These are phyloP conservation scores for Kwoniella newhampshirensis DNA, from an alignment of 768 basidiomycete genomes.

Conservation along the genomic window DNA sequence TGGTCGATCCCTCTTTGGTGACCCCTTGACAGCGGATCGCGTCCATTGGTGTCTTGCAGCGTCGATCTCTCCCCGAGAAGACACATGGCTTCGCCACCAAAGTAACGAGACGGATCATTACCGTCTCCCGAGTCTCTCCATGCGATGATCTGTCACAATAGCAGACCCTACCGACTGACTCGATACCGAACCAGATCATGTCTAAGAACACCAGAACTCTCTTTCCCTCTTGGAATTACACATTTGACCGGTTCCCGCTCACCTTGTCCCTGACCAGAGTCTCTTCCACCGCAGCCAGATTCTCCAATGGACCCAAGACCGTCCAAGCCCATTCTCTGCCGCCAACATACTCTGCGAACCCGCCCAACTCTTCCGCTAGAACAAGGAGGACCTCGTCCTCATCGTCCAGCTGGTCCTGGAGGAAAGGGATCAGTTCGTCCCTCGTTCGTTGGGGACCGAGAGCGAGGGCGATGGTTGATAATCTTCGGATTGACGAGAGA, in stretches of 20 bases:
- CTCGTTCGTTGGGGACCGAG: conserved; percentile 92
- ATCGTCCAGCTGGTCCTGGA: conserved; percentile 98
- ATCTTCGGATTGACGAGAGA: conserved; percentile 92
- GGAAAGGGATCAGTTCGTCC: conserved; percentile 92
- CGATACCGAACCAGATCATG: too few species aligned
- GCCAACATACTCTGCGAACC: conserved; percentile 92
- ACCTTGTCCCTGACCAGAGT: conserved; percentile 98
- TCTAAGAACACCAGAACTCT: too few species aligned
- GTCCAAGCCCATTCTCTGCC: conserved; percentile 83
- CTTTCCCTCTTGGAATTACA: neutral
- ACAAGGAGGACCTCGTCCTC: conserved; percentile 97
- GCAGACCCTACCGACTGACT: too few species aligned
- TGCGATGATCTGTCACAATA: too few species aligned
- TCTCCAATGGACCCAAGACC: conserved; percentile 87
- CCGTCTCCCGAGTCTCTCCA: too few species aligned
- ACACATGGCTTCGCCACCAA: too few species aligned
- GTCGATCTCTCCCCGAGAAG: too few species aligned
- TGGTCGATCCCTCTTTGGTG: too few species aligned
- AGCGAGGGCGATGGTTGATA: conserved; percentile 96
- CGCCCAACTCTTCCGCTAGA: conserved; percentile 90
- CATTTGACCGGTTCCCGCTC: too few species aligned
- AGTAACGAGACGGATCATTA: too few species aligned
- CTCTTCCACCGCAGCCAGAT: conserved; percentile 94
- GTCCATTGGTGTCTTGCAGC: too few species aligned
- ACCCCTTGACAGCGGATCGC: too few species aligned